Percentiles rank a stretch among this genome's conserved stretches.
These are phyloP conservation scores for Penicillium griseofulvum DNA, from an alignment of 2,329 filamentous ascomycete genomes.

Conservation along the genomic window DNA sequence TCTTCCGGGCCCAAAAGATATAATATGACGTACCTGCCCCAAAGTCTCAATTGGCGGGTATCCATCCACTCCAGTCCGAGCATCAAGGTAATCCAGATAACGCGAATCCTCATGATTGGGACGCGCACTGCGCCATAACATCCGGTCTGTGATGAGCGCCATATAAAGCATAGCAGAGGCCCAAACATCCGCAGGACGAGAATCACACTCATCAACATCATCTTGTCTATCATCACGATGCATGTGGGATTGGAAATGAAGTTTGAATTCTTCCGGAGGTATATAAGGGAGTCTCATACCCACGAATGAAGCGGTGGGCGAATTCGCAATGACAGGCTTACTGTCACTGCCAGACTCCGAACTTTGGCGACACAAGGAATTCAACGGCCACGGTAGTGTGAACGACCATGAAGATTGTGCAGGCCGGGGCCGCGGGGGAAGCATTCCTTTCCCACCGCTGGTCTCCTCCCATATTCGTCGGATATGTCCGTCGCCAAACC, in stretches of 20 bases:
- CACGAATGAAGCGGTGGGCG: slow-evolving; percentile 12
- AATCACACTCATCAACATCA: slow-evolving; percentile 5
- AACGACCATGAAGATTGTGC: slow-evolving; percentile 9
- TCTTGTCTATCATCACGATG: not conserved
- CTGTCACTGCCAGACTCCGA: not conserved
- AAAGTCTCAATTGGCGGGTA: slow-evolving; percentile 28
- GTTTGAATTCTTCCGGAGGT: slow-evolving; percentile 17
- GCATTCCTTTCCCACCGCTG: not conserved
- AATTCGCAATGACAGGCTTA: not conserved
- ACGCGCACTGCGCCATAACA: slow-evolving; percentile 27
- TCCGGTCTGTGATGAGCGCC: slow-evolving; percentile 24
- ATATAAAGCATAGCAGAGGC: slow-evolving; percentile 31
- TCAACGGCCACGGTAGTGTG: slow-evolving; percentile 10
- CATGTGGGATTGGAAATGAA: not conserved
- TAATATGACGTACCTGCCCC: slow-evolving; percentile 17
- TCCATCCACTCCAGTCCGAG: slow-evolving; percentile 19
- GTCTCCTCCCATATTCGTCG: slow-evolving; percentile 58
- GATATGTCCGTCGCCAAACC: slow-evolving; percentile 78
- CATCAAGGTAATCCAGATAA: slow-evolving; percentile 25
- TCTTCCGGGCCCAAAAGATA: not conserved
- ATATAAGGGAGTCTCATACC: slow-evolving; percentile 18
- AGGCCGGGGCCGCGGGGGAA: not conserved
- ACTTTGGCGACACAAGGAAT: slow-evolving; percentile 1
- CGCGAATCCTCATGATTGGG: slow-evolving; percentile 23
- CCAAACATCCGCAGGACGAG: slow-evolving; percentile 28